phyloP scores from a whole-genome alignment of 345 rosid genomes.

The Arabis hirsuta region DNA sequence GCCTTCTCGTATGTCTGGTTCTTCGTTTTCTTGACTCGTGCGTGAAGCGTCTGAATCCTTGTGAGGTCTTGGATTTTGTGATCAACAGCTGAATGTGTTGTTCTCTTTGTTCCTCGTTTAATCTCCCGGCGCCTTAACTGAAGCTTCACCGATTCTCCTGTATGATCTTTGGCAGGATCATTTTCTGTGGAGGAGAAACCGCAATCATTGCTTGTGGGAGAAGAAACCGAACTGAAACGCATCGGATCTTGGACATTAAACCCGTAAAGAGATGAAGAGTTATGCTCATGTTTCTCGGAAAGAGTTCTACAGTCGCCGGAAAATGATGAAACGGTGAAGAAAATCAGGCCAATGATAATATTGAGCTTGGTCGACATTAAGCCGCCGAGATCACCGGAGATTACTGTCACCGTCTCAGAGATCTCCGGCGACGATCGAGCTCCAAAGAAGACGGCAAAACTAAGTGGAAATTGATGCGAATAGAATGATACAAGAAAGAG shows the following conservation, averaged over 20 bases:
- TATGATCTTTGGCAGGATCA: constrained; percentile 31
- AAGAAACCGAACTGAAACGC: constrained; percentile 64
- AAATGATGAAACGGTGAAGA: constrained; percentile 18
- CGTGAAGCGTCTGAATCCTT: constrained; percentile 72
- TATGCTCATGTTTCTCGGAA: constrained; percentile 27
- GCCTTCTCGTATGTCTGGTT: constrained; percentile 49
- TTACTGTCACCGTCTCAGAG: not conserved
- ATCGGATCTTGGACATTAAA: constrained; percentile 55
- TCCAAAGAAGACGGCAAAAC: not conserved
- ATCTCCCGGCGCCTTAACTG: constrained; percentile 51
- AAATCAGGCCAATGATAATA: constrained; percentile 10
- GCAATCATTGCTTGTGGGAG: constrained; percentile 64
- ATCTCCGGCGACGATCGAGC: constrained; percentile 14
- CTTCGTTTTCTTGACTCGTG: constrained; percentile 63
- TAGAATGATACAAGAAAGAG: not conserved
- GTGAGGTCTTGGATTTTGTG: constrained; percentile 59
- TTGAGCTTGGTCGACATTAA: constrained; percentile 38
- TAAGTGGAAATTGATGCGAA: constrained; percentile 1
- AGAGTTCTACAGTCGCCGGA: constrained; percentile 32
- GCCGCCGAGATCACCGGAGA: constrained; percentile 5
- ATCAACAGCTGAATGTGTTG: constrained; percentile 51
- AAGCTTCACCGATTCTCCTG: constrained; percentile 50
- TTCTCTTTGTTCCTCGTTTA: constrained; percentile 39
- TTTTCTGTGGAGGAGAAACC: constrained; percentile 43
- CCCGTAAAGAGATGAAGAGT: constrained; percentile 56